Evolutionary conservation across 2,329 filamentous ascomycete species (phyloP).

Genomic region (Aspergillus tubingensis): DNA sequence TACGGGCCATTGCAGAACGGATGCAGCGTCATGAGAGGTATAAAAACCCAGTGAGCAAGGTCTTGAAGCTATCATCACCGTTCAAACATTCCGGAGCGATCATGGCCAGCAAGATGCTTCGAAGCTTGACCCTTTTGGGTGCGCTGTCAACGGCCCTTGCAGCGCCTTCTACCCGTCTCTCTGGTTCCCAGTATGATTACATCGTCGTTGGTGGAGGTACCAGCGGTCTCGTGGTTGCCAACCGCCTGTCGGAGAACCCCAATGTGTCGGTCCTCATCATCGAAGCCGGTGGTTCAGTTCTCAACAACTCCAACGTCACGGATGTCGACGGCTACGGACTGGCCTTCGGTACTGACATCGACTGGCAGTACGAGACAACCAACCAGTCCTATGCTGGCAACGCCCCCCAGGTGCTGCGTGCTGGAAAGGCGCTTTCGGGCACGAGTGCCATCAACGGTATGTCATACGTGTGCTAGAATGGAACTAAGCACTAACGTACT

Average conservation of each 20-base stretch:
- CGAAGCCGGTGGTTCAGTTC: conserved; percentile 31
- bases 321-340: conserved; percentile 23
- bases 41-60: neutral
- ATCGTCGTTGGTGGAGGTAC: conserved; percentile 40
- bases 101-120: neutral
- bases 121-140: neutral
- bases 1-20: neutral
- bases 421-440: conserved; percentile 48
- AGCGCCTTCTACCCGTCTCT: neutral
- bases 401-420: conserved; percentile 31
- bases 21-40: neutral
- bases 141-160: neutral
- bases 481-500: neutral
- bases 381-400: conserved; percentile 41
- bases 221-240: conserved; percentile 36
- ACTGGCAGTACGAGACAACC: conserved; percentile 45
- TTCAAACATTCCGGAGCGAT: neutral
- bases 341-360: conserved; percentile 37
- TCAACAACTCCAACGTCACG: conserved; percentile 33
- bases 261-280: conserved; percentile 30
- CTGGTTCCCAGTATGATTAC: conserved; percentile 25
- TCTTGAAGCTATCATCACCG: neutral
- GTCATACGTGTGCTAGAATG: neutral
- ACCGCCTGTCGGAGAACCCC: conserved; percentile 35
- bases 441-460: conserved; percentile 47